These are phyloP conservation scores for Acacia crassicarpa DNA, from an alignment of 306 rosid genomes.

Conservation along the genomic window DNA sequence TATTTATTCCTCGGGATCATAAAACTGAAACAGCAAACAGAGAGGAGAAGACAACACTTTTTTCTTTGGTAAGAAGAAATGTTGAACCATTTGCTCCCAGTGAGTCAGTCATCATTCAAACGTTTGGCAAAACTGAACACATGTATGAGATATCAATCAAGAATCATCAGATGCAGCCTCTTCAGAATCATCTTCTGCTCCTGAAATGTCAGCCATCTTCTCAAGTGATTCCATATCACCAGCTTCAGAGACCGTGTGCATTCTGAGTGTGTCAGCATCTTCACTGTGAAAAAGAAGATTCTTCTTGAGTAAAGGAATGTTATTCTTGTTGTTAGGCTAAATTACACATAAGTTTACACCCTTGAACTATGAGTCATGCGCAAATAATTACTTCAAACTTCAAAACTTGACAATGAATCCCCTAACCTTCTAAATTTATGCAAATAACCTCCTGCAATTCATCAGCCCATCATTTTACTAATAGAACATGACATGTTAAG, in stretches of 20 bases:
- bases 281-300: conserved; percentile 56
- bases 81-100: conserved; percentile 20
- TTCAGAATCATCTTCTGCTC: conserved; percentile 59
- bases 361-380: not conserved
- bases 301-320: not conserved
- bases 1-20: conserved; percentile 9
- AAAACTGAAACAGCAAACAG: not conserved
- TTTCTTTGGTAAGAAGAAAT: conserved; percentile 7
- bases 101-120: conserved; percentile 9
- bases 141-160: conserved; percentile 32
- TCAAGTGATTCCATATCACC: conserved; percentile 80
- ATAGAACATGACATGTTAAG: not conserved
- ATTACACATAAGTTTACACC: not conserved
- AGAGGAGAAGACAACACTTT: not conserved
- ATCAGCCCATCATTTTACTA: not conserved
- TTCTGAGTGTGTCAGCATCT: conserved; percentile 77
- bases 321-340: not conserved
- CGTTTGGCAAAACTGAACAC: not conserved
- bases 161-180: conserved; percentile 35
- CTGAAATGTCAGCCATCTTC: conserved; percentile 73
- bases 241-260: conserved; percentile 74
- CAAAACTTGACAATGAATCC: not conserved
- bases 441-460: not conserved
- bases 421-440: not conserved
- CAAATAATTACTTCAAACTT: not conserved